These are phyloP conservation scores for Tetrapisispora pingtungensis DNA, from an alignment of 805 yeast genomes.

Conservation along the genomic window DNA sequence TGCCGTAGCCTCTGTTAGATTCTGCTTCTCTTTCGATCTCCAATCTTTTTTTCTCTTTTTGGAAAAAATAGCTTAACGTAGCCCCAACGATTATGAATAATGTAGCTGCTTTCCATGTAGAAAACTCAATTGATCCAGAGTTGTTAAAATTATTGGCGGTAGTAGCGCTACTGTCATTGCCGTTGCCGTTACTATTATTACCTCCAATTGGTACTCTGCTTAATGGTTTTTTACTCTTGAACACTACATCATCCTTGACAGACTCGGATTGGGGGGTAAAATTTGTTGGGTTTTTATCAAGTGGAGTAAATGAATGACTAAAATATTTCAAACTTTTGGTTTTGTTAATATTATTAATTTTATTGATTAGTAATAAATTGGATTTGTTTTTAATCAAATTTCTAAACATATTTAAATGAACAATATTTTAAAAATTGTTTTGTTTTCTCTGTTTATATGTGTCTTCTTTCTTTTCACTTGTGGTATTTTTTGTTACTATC, in stretches of 20 bases:
- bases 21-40: conserved; percentile 72
- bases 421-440: no score
- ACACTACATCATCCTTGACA: background rate
- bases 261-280: background rate
- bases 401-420: background rate
- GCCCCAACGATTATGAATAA: conserved; percentile 63
- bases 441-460: background rate
- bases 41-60: conserved; percentile 64
- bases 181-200: background rate
- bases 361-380: background rate
- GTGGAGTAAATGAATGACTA: background rate
- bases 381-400: background rate
- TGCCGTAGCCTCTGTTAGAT: conserved; percentile 79
- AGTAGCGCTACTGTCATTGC: conserved; percentile 6
- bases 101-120: conserved; percentile 76
- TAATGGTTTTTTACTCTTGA: conserved; percentile 36
- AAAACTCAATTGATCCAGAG: conserved; percentile 46
- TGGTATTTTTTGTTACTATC: no score
- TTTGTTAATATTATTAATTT: background rate
- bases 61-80: conserved; percentile 59
- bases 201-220: conserved; percentile 77
- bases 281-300: no score
- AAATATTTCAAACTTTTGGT: background rate
- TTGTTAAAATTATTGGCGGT: conserved; percentile 18
- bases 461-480: no score